Evolutionary conservation across 768 basidiomycete species (phyloP).

Genomic region (Boletus coccyginus): DNA sequence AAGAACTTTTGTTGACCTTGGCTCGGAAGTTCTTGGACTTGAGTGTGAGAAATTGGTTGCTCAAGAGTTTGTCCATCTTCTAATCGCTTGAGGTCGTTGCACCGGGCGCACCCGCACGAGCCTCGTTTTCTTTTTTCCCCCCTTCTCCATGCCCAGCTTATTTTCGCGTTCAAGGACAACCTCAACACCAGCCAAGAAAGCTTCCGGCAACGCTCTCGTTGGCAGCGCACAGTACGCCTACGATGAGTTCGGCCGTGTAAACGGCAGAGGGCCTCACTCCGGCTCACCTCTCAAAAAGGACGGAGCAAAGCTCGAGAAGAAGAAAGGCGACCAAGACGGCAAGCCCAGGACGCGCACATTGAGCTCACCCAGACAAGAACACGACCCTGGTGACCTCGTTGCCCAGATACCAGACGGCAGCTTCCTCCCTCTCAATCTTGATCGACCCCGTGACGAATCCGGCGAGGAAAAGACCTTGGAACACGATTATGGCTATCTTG

Average conservation of each 20-base stretch:
- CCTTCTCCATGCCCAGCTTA: constrained; percentile 65
- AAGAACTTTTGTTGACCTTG: background rate
- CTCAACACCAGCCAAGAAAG: constrained; percentile 51
- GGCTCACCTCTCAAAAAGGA: constrained; percentile 44
- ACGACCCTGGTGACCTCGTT: constrained; percentile 33
- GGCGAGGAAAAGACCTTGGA: constrained; percentile 39
- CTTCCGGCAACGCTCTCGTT: constrained; percentile 6
- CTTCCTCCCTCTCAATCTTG: constrained; percentile 52
- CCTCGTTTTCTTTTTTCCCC: background rate
- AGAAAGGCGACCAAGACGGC: constrained; percentile 37
- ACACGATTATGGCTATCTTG: constrained; percentile 70
- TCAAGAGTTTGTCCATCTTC: background rate
- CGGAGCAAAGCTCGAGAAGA: constrained; percentile 39
- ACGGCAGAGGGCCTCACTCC: constrained; percentile 42
- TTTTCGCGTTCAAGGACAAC: constrained; percentile 69
- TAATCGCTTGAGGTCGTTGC: constrained; percentile 19
- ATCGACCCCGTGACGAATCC: constrained; percentile 41
- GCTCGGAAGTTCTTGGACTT: background rate
- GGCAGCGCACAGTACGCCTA: constrained; percentile 23
- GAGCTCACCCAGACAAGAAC: constrained; percentile 36
- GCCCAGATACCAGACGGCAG: constrained; percentile 47
- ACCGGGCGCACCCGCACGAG: constrained; percentile 6
- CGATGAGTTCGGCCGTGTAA: constrained; percentile 69
- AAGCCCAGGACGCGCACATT: constrained; percentile 40
- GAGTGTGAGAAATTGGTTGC: constrained; percentile 29